Base-by-base conservation (phyloP, 345 rosid genomes). In the Lepidium sativum region DNA sequence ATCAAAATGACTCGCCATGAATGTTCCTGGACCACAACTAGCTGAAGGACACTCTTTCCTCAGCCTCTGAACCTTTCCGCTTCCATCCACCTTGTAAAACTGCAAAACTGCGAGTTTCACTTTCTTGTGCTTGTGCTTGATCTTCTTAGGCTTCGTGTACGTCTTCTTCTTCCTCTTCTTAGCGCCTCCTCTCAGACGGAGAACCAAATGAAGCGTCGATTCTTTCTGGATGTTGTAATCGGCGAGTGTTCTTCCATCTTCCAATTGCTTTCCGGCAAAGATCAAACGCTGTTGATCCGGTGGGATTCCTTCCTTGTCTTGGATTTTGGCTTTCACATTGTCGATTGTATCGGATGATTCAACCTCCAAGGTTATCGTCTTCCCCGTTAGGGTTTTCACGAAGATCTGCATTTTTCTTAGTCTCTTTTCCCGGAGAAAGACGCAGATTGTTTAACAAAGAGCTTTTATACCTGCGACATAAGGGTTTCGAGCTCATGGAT, bases 111-210 rank as follows among this genome's bases (percentile, higher is more conserved):
- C 79, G 10, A 84, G 86, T 80, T 84, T 84, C 63, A 84, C 89
- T 73, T 84, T 84, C 84, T 80, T 84, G 43, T 84, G 75, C 83
- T 77, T 82, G 61, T 82, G 89, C 75, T 84, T 82, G 57, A 84
- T 75, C 83, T 84, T 84, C 83, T 84, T 84, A 0, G 89, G 89
- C 69, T 84, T 84, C 52, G 86, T 84, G 83, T 82, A 84, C 34
- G 83, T 82, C 84, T 84, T 84, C 89, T 84, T 84, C 89, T 84
- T 84, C 1, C 89, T 63, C 83, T 84, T 84, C 79, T 84, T 84
- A 14, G 89, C 89, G 9, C 89, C 89, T 9, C 89, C 89, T 6
- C 86, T 78, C 27, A 84, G 78, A 12, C 89, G 81, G n/a, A 84
- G 89, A 8, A 82, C 89, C 27, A 84, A 76, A 50, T 84, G 89